Evolutionary conservation across 257 asterid species (phyloP).

Genomic region (Solanum bulbocastanum): DNA sequence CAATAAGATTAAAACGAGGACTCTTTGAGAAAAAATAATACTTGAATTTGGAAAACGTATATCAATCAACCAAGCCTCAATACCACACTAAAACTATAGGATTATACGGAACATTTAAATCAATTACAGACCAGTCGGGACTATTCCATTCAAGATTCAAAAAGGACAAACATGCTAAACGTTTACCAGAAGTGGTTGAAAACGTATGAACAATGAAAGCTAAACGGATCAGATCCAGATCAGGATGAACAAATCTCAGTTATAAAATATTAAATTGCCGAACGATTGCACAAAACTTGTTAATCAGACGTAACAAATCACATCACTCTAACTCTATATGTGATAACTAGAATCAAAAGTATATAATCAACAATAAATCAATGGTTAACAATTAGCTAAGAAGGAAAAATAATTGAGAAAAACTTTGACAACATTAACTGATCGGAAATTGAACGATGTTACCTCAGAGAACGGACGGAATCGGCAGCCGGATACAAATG

Average conservation of each 20-base stretch:
- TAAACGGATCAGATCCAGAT: not conserved
- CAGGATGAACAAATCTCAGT: not conserved
- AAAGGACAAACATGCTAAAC: not conserved
- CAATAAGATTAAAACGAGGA: not conserved
- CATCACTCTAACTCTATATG: not conserved
- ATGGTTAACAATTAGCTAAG: not conserved
- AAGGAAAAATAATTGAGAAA: not conserved
- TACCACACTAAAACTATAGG: not conserved
- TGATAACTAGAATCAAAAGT: not conserved
- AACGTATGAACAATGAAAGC: not conserved
- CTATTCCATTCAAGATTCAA: too few relatives aligned
- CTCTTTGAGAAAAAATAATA: not conserved
- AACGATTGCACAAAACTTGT: not conserved
- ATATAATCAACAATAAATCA: not conserved
- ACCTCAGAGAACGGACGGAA: conserved; percentile 1
- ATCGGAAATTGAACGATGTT: not conserved
- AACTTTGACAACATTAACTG: too few relatives aligned
- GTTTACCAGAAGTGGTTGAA: not conserved
- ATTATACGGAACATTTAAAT: not conserved
- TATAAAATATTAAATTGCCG: not conserved
- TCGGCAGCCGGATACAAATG: not conserved
- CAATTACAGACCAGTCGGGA: not conserved
- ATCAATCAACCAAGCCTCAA: not conserved
- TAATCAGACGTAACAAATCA: not conserved
- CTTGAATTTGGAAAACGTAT: not conserved